Evolutionary conservation across 2,329 filamentous ascomycete species (phyloP).

Genomic region (Colletotrichum spaethianum): DNA sequence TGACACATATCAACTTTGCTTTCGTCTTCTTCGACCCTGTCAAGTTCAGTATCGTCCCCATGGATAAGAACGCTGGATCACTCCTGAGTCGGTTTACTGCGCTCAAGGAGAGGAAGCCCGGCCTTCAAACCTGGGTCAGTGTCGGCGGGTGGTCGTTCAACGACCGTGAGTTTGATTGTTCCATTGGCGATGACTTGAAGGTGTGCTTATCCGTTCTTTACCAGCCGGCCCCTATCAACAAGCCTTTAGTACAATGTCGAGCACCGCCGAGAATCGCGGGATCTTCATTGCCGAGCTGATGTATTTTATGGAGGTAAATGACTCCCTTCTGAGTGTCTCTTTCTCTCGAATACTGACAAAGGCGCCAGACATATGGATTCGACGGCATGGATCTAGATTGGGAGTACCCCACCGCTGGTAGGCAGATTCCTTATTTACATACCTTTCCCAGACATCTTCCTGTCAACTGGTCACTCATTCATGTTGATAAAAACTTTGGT

Average conservation of each 20-base stretch:
- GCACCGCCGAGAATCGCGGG: constrained; percentile 45
- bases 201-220: constrained; percentile 27
- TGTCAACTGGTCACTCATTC: background rate
- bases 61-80: constrained; percentile 40
- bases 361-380: constrained; percentile 53
- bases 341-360: background rate
- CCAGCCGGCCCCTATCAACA: constrained; percentile 45
- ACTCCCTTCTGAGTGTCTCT: constrained; percentile 44
- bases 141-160: constrained; percentile 59
- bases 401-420: constrained; percentile 50
- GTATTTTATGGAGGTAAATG: constrained; percentile 53
- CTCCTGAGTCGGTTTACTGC: constrained; percentile 47
- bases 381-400: constrained; percentile 63
- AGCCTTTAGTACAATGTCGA: constrained; percentile 52
- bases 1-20: constrained; percentile 50
- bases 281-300: constrained; percentile 55
- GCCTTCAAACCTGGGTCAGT: constrained; percentile 54
- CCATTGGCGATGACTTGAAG: constrained; percentile 22
- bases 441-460: constrained; percentile 3
- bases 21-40: constrained; percentile 59
- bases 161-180: constrained; percentile 44
- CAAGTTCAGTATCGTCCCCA: constrained; percentile 42
- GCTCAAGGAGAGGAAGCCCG: constrained; percentile 49
- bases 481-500: too few relatives aligned
- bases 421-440: background rate